Evolutionary conservation across 306 rosid species (phyloP).

Genomic region (Castanopsis chinensis): DNA sequence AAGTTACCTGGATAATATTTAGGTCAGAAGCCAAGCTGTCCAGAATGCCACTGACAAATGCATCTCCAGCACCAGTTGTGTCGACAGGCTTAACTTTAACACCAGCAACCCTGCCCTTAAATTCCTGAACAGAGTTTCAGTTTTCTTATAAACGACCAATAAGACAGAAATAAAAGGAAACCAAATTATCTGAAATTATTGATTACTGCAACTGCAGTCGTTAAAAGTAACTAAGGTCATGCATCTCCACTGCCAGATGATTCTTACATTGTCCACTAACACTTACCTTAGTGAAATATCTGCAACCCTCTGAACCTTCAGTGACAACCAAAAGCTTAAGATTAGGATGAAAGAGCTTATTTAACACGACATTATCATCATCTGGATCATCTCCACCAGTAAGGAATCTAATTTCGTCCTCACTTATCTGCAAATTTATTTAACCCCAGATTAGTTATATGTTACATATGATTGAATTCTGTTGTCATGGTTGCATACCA

Average conservation of each 20-base stretch:
- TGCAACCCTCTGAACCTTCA: slow-evolving; percentile 76
- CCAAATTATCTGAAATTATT: background rate
- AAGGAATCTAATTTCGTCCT: slow-evolving; percentile 71
- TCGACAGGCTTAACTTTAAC: slow-evolving; percentile 71
- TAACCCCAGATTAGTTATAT: slow-evolving; percentile 8
- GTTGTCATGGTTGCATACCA: background rate
- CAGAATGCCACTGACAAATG: slow-evolving; percentile 85
- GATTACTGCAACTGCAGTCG: background rate
- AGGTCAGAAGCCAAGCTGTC: slow-evolving; percentile 62
- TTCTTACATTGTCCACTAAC: slow-evolving; percentile 6
- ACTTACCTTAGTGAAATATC: slow-evolving; percentile 73
- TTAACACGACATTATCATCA: slow-evolving; percentile 69
- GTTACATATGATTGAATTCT: background rate
- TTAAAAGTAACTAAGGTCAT: background rate
- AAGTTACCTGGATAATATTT: slow-evolving; percentile 51
- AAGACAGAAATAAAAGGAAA: background rate
- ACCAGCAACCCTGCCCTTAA: slow-evolving; percentile 75
- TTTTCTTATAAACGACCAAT: background rate
- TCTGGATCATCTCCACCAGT: slow-evolving; percentile 69
- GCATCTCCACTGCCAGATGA: background rate
- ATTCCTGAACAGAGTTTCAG: slow-evolving; percentile 49
- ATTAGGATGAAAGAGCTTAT: slow-evolving; percentile 66
- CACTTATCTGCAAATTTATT: slow-evolving; percentile 60
- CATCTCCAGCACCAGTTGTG: slow-evolving; percentile 98
- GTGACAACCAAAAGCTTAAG: slow-evolving; percentile 72